phyloP scores from a whole-genome alignment of 768 basidiomycete species.

The Tylopilus felleus region DNA sequence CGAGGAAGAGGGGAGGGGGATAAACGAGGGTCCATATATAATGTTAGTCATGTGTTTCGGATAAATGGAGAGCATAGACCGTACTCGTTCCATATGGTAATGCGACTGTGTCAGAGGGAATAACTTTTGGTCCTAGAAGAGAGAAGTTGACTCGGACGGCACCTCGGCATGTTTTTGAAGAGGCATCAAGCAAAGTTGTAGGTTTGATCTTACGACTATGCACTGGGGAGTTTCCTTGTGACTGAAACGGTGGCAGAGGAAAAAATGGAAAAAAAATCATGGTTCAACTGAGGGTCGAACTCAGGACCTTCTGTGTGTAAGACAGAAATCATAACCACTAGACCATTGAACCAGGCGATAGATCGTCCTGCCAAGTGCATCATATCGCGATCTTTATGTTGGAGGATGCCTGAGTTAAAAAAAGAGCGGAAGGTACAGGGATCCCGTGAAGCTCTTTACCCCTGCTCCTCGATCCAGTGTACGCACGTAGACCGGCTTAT shows the following conservation, averaged over 20 bases:
- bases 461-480: not conserved
- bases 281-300: slow-evolving; percentile 44
- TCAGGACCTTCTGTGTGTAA: slow-evolving; percentile 42
- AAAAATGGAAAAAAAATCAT: slow-evolving; percentile 29
- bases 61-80: not conserved
- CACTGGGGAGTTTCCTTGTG: not conserved
- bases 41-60: not conserved
- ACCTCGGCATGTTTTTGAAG: not conserved
- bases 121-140: slow-evolving; percentile 1
- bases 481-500: not conserved
- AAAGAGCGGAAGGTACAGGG: not conserved
- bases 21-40: too few relatives aligned
- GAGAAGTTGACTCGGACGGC: not conserved
- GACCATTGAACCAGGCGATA: slow-evolving; percentile 46
- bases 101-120: not conserved
- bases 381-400: not conserved
- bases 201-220: not conserved
- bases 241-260: not conserved
- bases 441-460: not conserved
- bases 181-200: not conserved
- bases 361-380: rapidly evolving
- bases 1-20: not conserved
- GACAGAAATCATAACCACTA: slow-evolving; percentile 61
- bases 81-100: not conserved
- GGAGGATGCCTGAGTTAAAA: not conserved